phyloP scores from a whole-genome alignment of 129 eudicot genomes.

The Artemisia argyi region DNA sequence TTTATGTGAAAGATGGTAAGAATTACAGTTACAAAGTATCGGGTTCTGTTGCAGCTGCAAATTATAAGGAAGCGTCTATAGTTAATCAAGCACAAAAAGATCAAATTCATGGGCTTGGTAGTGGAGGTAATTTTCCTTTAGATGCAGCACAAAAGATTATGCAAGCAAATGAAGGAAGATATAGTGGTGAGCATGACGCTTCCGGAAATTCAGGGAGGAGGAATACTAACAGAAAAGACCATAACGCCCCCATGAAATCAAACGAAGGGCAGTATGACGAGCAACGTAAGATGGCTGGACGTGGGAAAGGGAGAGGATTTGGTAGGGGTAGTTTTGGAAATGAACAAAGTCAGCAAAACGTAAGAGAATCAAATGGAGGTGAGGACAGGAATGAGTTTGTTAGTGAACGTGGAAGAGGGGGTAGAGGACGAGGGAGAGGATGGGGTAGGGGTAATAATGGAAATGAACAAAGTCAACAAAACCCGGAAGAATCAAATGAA shows the following conservation, averaged over 20 bases:
- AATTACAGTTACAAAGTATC: conserved; percentile 91
- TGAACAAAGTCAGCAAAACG: conserved; percentile 2
- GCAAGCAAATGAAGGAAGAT: conserved; percentile 41
- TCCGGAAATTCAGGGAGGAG: conserved; percentile 33
- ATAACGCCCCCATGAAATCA: conserved; percentile 40
- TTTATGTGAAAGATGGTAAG: conserved; percentile 90
- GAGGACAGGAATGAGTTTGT: conserved; percentile 19
- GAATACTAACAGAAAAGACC: conserved; percentile 42
- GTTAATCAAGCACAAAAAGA: conserved; percentile 69
- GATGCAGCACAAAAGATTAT: conserved; percentile 57
- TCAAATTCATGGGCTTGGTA: conserved; percentile 78
- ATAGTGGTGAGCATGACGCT: conserved; percentile 28
- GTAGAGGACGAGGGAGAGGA: conserved; percentile 1
- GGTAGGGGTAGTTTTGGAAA: conserved; percentile 32
- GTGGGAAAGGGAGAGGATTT: conserved; percentile 38
- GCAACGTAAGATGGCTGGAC: conserved; percentile 21
- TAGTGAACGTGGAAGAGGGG: conserved; percentile 25
- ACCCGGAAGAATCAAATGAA: neutral
- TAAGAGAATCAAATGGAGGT: conserved; percentile 22
- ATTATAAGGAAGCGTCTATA: conserved; percentile 69
- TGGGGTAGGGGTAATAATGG: conserved; percentile 21
- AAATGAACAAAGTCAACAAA: conserved; percentile 1
- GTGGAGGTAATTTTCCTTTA: conserved; percentile 81
- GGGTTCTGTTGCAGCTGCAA: conserved; percentile 84
- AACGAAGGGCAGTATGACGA: conserved; percentile 23